phyloP scores from a whole-genome alignment of 345 rosid genomes.

The Populus deltoides region DNA sequence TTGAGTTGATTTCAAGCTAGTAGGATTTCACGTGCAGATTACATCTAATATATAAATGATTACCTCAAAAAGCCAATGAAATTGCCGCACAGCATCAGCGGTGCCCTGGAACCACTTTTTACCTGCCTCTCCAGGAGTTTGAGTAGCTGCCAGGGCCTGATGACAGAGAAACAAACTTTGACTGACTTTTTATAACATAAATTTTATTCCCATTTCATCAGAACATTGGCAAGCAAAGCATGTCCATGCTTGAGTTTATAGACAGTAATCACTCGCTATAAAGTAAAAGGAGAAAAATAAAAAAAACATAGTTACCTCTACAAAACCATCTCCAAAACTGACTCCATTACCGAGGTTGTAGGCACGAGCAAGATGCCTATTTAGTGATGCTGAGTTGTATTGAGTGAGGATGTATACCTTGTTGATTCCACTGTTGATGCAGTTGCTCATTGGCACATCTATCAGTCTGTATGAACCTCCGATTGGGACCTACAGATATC shows the following conservation, averaged over 20 bases:
- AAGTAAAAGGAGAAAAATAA: too few species aligned
- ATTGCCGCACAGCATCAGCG: constrained; percentile 94
- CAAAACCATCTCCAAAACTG: constrained; percentile 79
- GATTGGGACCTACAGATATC: constrained; percentile 57
- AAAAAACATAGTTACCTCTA: constrained; percentile 50
- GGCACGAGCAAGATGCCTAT: constrained; percentile 84
- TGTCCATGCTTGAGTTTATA: not conserved
- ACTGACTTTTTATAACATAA: not conserved
- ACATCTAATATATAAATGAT: too few species aligned
- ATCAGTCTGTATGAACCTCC: constrained; percentile 95
- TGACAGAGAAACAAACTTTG: not conserved
- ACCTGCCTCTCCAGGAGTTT: constrained; percentile 89
- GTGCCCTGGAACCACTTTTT: constrained; percentile 96
- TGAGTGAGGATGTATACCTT: constrained; percentile 94
- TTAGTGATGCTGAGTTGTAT: constrained; percentile 83
- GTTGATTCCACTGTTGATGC: constrained; percentile 93
- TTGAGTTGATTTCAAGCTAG: too few species aligned
- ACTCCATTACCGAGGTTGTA: constrained; percentile 70
- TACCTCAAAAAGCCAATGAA: constrained; percentile 98
- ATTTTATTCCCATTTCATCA: not conserved
- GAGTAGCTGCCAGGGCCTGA: constrained; percentile 91
- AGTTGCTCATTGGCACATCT: constrained; percentile 99
- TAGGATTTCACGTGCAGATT: too few species aligned
- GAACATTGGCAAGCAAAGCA: too few species aligned
- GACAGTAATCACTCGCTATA: not conserved